Evolutionary conservation across 1,284 basidiomycete species (phyloP).

Genomic region (Ceratobasidium sp.): DNA sequence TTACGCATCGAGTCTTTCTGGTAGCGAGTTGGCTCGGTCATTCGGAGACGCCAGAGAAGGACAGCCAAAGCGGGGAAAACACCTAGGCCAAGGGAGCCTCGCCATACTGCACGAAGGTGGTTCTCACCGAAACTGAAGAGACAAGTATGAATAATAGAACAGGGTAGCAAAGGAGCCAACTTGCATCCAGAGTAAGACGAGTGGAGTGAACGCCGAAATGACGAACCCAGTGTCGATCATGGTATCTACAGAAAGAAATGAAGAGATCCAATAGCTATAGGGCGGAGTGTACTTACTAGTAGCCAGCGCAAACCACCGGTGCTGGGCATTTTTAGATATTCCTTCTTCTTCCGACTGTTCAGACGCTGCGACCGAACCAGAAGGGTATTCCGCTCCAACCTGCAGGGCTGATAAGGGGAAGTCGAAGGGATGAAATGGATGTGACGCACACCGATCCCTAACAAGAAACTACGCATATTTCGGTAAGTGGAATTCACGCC

Average conservation of each 20-base stretch:
- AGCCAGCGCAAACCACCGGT: conserved; percentile 85
- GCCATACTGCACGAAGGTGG: conserved; percentile 87
- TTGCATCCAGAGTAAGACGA: conserved; percentile 86
- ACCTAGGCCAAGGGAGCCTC: conserved; percentile 88
- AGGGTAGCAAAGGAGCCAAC: conserved; percentile 44
- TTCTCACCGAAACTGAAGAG: conserved; percentile 69
- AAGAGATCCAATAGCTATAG: conserved; percentile 16
- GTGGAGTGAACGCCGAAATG: conserved; percentile 80
- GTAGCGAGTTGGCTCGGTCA: conserved; percentile 80
- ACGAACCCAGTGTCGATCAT: conserved; percentile 94
- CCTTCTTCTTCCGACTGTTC: conserved; percentile 85
- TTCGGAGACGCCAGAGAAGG: conserved; percentile 85
- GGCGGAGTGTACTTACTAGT: conserved; percentile 63
- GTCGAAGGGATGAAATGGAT: background rate
- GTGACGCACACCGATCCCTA: conserved; percentile 68
- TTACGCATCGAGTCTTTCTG: conserved; percentile 78
- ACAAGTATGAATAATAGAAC: background rate
- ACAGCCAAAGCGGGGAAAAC: conserved; percentile 81
- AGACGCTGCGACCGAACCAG: conserved; percentile 88
- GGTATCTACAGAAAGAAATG: conserved; percentile 58
- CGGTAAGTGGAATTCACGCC: background rate
- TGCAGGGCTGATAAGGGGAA: background rate
- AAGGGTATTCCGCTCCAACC: conserved; percentile 89
- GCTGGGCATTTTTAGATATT: conserved; percentile 80
- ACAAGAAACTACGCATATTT: conserved; percentile 63